Conservation (phyloP, 169 alveolate genomes). For the Plasmodium blacklocki region DNA sequence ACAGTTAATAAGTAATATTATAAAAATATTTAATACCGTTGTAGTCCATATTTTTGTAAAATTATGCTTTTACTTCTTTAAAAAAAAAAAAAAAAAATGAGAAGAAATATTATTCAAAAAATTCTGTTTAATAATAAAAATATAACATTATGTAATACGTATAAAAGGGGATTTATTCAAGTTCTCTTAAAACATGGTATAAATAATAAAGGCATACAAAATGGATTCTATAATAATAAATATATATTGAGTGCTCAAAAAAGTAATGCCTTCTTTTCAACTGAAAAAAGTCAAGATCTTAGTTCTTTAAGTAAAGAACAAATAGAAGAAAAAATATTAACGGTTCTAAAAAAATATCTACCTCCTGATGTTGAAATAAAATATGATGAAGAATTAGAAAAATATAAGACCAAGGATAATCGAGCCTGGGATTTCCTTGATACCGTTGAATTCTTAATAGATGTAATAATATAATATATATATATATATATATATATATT, state of each 20-base stretch:
- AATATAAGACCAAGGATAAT: conserved; percentile 70
- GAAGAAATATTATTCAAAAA: conserved; percentile 43
- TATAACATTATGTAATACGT: conserved; percentile 11
- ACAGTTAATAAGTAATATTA: too few relatives aligned
- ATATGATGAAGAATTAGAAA: conserved; percentile 73
- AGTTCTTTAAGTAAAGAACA: conserved; percentile 44
- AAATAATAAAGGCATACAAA: conserved; percentile 2
- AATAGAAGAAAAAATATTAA: conserved; percentile 64
- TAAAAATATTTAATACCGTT: too few relatives aligned
- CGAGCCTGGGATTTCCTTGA: conserved; percentile 74
- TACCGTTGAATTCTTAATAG: conserved; percentile 75
- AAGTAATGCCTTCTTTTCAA: conserved; percentile 12
- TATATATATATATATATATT: background rate
- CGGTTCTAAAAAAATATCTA: conserved; percentile 65
- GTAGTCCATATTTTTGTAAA: conserved; percentile 6
- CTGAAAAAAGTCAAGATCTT: conserved; percentile 31
- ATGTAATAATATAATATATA: conserved; percentile 23
- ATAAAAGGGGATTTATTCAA: conserved; percentile 23
- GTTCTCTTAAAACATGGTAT: conserved; percentile 42
- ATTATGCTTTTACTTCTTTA: background rate
- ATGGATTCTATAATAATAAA: conserved; percentile 13
- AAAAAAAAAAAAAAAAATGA: conserved; percentile 24
- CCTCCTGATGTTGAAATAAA: conserved; percentile 50
- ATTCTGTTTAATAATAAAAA: conserved; percentile 12
- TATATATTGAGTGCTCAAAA: conserved; percentile 18